Conservation (phyloP, 2,329 filamentous ascomycete genomes). For the Ophiostoma sp. region DNA sequence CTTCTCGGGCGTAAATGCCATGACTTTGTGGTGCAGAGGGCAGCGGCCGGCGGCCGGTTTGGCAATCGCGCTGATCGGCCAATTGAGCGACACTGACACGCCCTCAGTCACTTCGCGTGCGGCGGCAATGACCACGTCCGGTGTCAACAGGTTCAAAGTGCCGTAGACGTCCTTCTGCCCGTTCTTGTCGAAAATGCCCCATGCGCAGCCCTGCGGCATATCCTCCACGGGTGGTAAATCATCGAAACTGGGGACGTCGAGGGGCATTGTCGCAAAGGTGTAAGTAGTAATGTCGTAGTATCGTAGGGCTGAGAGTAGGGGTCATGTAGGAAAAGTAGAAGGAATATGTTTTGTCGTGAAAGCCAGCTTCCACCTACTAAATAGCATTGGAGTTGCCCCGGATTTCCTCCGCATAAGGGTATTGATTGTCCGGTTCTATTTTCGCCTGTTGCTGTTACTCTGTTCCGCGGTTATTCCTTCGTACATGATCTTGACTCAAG, state of each 20-base stretch:
- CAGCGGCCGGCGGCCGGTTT: background rate
- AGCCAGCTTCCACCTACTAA: background rate
- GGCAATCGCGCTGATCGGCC: background rate
- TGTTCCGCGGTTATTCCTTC: background rate
- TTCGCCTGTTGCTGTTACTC: background rate
- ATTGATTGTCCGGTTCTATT: background rate
- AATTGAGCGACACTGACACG: constrained; percentile 1
- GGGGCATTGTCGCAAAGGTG: background rate
- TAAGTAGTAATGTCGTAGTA: background rate
- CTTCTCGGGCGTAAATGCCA: constrained; percentile 2
- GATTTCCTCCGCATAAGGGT: background rate
- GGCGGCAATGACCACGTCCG: background rate
- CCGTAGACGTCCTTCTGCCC: background rate
- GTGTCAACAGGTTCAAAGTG: background rate
- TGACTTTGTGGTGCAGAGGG: background rate
- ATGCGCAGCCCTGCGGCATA: background rate
- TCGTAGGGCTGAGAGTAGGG: background rate
- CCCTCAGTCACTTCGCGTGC: background rate
- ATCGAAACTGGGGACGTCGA: background rate
- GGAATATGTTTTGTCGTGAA: background rate
- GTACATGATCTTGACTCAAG: background rate
- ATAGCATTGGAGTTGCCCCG: background rate
- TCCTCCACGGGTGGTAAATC: background rate
- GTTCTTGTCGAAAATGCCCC: background rate
- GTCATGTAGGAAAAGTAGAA: background rate